A percentile compares a stretch with the other conserved stretches of the same genome.
Evolutionary conservation across 2,329 filamentous ascomycete genomes (phyloP).

Genomic region (Chaetomiaceae sp.): DNA sequence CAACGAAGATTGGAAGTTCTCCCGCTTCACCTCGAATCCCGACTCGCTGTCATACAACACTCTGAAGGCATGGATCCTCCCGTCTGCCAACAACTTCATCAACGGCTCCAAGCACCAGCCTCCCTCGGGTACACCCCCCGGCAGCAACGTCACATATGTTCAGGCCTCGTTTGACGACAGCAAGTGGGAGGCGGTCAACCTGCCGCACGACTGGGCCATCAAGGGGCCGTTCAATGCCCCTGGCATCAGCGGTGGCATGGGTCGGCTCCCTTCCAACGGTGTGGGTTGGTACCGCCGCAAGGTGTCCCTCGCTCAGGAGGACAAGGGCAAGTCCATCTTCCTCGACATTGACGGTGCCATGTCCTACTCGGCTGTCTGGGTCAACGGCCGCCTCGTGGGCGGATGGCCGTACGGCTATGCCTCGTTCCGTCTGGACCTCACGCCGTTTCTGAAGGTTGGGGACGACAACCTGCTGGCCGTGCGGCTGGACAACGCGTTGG

Average conservation of each 20-base stretch:
- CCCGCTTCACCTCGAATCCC: conserved; percentile 16
- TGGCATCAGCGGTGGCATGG: conserved; percentile 36
- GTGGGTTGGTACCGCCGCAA: conserved; percentile 50
- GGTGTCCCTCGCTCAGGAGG: conserved; percentile 31
- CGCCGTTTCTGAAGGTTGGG: conserved; percentile 34
- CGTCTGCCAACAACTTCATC: conserved; percentile 31
- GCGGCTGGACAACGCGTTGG: conserved; percentile 45
- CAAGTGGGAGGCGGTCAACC: conserved; percentile 37
- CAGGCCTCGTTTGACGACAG: conserved; percentile 35
- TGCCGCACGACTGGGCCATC: conserved; percentile 50
- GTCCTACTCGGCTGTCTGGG: conserved; percentile 49
- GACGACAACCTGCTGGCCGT: conserved; percentile 45
- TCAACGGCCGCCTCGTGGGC: conserved; percentile 46
- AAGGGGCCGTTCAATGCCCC: conserved; percentile 40
- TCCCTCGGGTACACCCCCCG: conserved; percentile 23
- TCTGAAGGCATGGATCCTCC: conserved; percentile 34
- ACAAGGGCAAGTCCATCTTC: conserved; percentile 38
- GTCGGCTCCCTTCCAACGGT: conserved; percentile 46
- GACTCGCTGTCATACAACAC: conserved; percentile 21
- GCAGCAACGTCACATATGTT: conserved; percentile 28
- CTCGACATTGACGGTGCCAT: conserved; percentile 49
- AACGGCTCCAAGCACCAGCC: conserved; percentile 21
- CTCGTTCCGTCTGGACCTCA: conserved; percentile 49
- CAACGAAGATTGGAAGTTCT: conserved; percentile 23
- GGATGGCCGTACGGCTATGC: conserved; percentile 51